Conservation (phyloP, 352 stramenopile species). For the Globisporangium paroecandrum region DNA sequence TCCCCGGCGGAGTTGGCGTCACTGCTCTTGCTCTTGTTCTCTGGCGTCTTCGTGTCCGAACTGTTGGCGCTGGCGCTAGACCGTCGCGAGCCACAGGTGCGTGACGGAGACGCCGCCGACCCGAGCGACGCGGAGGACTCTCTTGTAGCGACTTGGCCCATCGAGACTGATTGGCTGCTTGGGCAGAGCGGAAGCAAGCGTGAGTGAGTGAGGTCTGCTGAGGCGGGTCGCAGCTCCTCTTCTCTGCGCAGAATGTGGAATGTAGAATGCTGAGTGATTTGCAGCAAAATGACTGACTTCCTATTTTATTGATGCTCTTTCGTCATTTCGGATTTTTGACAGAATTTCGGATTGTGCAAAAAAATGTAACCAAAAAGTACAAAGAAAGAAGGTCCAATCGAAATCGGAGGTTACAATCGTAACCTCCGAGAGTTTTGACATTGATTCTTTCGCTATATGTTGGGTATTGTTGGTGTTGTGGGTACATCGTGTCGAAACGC, state of each 20-base stretch:
- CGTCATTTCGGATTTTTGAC: no score
- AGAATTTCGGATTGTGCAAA: no score
- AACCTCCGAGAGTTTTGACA: no score
- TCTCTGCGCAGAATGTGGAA: not conserved
- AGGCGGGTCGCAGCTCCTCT: not conserved
- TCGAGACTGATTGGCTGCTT: not conserved
- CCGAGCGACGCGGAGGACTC: slow-evolving; percentile 6
- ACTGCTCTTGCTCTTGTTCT: not conserved
- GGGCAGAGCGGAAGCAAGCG: no score
- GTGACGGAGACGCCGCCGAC: slow-evolving; percentile 1
- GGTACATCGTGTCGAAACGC: not conserved
- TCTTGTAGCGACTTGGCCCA: slow-evolving; percentile 9
- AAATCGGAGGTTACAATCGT: no score
- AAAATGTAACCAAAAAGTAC: no score
- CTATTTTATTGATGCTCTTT: not conserved
- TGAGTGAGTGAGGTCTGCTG: no score
- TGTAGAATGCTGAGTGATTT: not conserved
- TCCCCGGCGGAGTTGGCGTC: not conserved
- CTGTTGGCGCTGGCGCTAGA: not conserved
- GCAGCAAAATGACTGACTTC: not conserved
- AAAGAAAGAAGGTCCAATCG: no score
- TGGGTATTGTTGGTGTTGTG: not conserved
- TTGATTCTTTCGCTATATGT: no score
- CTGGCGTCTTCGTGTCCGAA: not conserved
- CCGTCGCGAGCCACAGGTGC: not conserved